A percentile compares a stretch with the other conserved stretches of the same genome.
phyloP scores from a whole-genome alignment of 2,329 filamentous ascomycete genomes.

The Neonectria sp. region DNA sequence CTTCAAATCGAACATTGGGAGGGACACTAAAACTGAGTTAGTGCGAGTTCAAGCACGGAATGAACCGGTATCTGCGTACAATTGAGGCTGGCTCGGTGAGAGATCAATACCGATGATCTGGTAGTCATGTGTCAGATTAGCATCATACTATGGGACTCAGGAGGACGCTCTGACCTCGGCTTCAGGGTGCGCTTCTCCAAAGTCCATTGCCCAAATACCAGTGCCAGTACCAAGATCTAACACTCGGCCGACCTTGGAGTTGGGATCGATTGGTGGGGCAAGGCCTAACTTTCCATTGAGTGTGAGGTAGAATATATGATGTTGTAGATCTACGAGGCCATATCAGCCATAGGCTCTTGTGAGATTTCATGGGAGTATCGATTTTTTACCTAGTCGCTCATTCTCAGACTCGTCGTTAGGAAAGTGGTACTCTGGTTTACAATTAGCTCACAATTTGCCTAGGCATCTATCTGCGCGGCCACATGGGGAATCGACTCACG shows the following conservation, averaged over 20 bases:
- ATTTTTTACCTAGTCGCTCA: slow-evolving; percentile 19
- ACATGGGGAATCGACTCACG: slow-evolving; percentile 3
- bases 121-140: background rate
- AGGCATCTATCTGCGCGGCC: background rate
- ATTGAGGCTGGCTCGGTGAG: slow-evolving; percentile 22
- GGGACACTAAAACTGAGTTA: slow-evolving; percentile 18
- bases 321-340: slow-evolving; percentile 15
- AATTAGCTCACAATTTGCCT: background rate
- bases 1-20: slow-evolving; percentile 22
- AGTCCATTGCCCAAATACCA: slow-evolving; percentile 25
- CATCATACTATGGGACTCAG: background rate
- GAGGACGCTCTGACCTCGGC: slow-evolving; percentile 13
- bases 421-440: slow-evolving; percentile 22
- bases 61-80: background rate
- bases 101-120: slow-evolving; percentile 28
- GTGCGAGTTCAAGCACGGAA: background rate
- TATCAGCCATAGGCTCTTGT: background rate
- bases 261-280: slow-evolving; percentile 13
- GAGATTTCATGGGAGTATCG: background rate
- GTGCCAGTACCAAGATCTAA: slow-evolving; percentile 29
- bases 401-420: slow-evolving; percentile 29
- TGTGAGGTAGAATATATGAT: slow-evolving; percentile 30
- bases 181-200: slow-evolving; percentile 26
- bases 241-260: slow-evolving; percentile 14
- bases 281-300: slow-evolving; percentile 24